Percentiles rank a stretch among this genome's conserved stretches.
These are phyloP conservation scores for Amaranthus palmeri DNA, from an alignment of 148 eudicot genomes.

Conservation along the genomic window DNA sequence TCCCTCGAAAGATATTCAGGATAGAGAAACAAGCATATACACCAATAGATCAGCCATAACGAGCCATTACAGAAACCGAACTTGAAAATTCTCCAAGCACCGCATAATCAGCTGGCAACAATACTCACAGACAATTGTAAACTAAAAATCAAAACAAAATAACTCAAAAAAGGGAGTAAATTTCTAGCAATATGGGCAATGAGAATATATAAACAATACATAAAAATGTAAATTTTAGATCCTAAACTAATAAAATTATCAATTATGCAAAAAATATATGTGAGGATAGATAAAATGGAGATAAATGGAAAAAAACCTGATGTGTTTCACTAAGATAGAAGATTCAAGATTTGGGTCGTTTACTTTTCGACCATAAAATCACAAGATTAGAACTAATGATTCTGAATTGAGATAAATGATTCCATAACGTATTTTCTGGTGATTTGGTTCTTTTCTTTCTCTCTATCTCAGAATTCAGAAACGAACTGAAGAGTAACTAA, in stretches of 20 bases:
- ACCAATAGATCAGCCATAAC: too few relatives aligned
- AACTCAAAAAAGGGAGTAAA: slow-evolving; percentile 8
- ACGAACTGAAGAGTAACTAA: too few relatives aligned
- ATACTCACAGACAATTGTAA: slow-evolving; percentile 10
- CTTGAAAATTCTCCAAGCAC: slow-evolving; percentile 13
- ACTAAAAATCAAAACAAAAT: background rate
- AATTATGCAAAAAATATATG: slow-evolving; percentile 6
- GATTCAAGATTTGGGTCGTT: background rate
- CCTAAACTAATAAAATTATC: slow-evolving; percentile 9
- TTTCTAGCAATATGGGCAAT: too few relatives aligned
- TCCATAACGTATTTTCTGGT: slow-evolving; percentile 16
- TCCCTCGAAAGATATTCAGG: too few relatives aligned
- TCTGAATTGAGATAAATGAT: slow-evolving; percentile 20
- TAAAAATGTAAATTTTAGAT: slow-evolving; percentile 18
- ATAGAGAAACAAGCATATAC: too few relatives aligned
- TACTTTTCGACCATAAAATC: slow-evolving; percentile 15
- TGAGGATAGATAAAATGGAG: background rate
- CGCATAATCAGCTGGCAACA: slow-evolving; percentile 10
- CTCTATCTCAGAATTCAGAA: too few relatives aligned
- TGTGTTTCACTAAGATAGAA: slow-evolving; percentile 8
- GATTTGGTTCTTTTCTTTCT: slow-evolving; percentile 5
- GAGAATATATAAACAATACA: slow-evolving; percentile 1
- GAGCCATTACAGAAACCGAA: too few relatives aligned
- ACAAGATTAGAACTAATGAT: slow-evolving; percentile 24
- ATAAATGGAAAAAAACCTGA: slow-evolving; percentile 9